Base-by-base conservation (phyloP, 345 rosid genomes). In the Linum trigynum region DNA sequence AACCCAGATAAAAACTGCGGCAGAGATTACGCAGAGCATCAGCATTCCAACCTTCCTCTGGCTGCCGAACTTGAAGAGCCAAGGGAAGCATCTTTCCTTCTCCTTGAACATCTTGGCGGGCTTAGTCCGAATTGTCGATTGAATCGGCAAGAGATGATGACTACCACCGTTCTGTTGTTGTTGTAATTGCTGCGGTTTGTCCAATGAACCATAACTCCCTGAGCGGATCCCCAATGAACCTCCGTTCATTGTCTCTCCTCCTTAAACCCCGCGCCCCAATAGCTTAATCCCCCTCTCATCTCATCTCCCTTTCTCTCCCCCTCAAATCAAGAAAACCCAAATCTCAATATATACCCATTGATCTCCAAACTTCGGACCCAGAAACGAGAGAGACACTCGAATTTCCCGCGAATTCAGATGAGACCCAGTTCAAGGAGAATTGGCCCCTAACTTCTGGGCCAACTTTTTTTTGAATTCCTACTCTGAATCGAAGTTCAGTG, bases 181-280 rank as follows among this genome's bases (percentile, higher is more conserved):
- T 61, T 45, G 65, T 51, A 65, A 75, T 71, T 16, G 77, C 56
- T 51, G 65, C 38, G 23, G 36, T 16, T 57, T 59, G 67, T 71
- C 80, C 83, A 80, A 65, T 59, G 83, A 85, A 63, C 91, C 94
- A 78, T 86, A 78, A 70, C 88, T 82, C 74, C 80, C 89, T 48
- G 53, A 48, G 53, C 86, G 76, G 70, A 70, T 71, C 45, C 84
- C 87, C 77, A 81, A 81, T 77, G 87, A 84, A 91, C 80, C 75
- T 74, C 83, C 91, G 79, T 78, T 84, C 94, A 87, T 87, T 82
- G 82, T 79, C 70, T 78, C 84, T 83, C 79, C 77, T 76, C 70
- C 67, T 69, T 57, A 65, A 65, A 74, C 67, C 64, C 57, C 66
- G 36, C 39, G 48, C 69, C 10, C 23, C 9, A 55, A 23, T 23